Conservation (phyloP, 257 asterid genomes). For the Cynanchum wilfordii region DNA sequence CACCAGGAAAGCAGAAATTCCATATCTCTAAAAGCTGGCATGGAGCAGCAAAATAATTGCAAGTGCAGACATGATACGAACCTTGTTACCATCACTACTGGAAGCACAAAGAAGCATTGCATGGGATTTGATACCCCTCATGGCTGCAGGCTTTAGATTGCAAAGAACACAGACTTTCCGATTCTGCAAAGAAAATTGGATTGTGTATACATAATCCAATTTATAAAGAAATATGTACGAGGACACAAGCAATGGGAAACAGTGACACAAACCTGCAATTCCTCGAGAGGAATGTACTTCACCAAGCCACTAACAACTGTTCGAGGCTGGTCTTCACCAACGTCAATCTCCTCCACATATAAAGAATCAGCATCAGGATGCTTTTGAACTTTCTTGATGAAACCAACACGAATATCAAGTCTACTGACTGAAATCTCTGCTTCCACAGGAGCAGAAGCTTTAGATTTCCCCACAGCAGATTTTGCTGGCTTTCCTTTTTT, state of each 20-base stretch:
- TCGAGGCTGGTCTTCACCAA: slow-evolving; percentile 86
- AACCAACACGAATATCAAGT: slow-evolving; percentile 91
- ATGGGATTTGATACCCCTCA: slow-evolving; percentile 94
- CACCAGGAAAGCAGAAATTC: not conserved
- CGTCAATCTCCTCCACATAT: slow-evolving; percentile 96
- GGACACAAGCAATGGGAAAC: not conserved
- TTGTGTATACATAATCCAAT: not conserved
- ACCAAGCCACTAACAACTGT: slow-evolving; percentile 98
- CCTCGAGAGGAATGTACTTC: slow-evolving; percentile 81
- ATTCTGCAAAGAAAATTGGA: slow-evolving; percentile 38
- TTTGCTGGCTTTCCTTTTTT: slow-evolving; percentile 56
- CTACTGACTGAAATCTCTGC: slow-evolving; percentile 62
- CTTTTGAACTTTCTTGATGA: slow-evolving; percentile 70
- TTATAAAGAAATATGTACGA: not conserved
- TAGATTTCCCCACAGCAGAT: slow-evolving; percentile 56
- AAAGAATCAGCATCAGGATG: slow-evolving; percentile 94
- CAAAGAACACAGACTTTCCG: slow-evolving; percentile 96
- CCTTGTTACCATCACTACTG: slow-evolving; percentile 67
- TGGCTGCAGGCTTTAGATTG: slow-evolving; percentile 86
- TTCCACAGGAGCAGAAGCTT: slow-evolving; percentile 47
- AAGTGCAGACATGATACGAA: slow-evolving; percentile 16
- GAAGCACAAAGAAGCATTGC: slow-evolving; percentile 99
- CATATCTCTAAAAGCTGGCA: not conserved
- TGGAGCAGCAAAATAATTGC: not conserved
- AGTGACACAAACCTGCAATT: slow-evolving; percentile 66